Conservation (phyloP, 2,329 filamentous ascomycete genomes). For the Neonectria punicea region DNA sequence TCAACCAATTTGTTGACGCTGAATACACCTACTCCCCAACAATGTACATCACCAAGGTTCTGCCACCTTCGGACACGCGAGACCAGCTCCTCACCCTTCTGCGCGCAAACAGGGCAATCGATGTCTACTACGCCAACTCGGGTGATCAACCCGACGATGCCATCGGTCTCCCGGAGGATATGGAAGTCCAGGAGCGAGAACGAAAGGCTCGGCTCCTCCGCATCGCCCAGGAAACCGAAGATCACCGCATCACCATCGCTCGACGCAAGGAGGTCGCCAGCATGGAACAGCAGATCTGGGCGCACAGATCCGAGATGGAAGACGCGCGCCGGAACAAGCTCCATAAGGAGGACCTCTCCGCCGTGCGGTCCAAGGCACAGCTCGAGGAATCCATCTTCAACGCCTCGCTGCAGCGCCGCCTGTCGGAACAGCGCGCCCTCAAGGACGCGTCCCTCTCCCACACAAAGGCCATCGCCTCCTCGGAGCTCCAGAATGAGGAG, state of each 20-base stretch:
- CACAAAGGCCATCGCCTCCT: constrained; percentile 56
- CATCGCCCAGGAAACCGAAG: constrained; percentile 58
- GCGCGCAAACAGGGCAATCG: constrained; percentile 61
- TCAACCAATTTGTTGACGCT: constrained; percentile 64
- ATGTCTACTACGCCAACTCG: constrained; percentile 65
- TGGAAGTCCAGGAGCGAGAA: constrained; percentile 61
- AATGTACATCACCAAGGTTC: constrained; percentile 66
- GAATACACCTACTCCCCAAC: constrained; percentile 71
- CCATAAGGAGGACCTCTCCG: constrained; percentile 57
- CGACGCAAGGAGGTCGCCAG: constrained; percentile 63
- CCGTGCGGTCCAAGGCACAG: constrained; percentile 56
- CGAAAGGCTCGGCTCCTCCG: constrained; percentile 60
- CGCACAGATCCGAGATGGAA: constrained; percentile 61
- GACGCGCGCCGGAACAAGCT: constrained; percentile 60
- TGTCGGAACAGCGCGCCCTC: constrained; percentile 60
- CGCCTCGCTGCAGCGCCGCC: constrained; percentile 46
- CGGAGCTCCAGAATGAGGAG: constrained; percentile 59
- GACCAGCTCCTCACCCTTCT: constrained; percentile 60
- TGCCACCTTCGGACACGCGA: constrained; percentile 52
- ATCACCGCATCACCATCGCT: constrained; percentile 59
- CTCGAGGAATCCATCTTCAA: constrained; percentile 56
- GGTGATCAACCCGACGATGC: constrained; percentile 65
- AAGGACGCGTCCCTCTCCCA: constrained; percentile 58
- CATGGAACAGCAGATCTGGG: constrained; percentile 62
- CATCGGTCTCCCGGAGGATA: constrained; percentile 61